These are phyloP conservation scores for Alternaria panax DNA, from an alignment of 2,329 filamentous ascomycete species.

Conservation along the genomic window DNA sequence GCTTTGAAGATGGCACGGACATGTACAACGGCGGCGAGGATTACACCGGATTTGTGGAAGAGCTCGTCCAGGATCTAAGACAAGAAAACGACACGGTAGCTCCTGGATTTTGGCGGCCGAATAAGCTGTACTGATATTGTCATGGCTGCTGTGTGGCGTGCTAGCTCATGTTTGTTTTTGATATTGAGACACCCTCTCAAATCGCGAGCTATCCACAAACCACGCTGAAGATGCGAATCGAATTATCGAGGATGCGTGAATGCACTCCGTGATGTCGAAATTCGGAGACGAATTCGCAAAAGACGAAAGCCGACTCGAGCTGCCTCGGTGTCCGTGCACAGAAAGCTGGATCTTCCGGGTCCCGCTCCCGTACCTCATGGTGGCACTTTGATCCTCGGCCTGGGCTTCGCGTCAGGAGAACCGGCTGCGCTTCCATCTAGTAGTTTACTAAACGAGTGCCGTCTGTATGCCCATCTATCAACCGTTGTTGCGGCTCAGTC, in stretches of 20 bases:
- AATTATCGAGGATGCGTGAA: background rate
- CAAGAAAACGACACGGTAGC: conserved; percentile 26
- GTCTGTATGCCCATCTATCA: conserved; percentile 36
- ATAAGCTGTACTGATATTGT: conserved; percentile 53
- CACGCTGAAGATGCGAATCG: background rate
- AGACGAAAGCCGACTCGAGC: background rate
- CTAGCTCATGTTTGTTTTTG: background rate
- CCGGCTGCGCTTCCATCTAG: conserved; percentile 27
- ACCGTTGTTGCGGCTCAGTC: conserved; percentile 33
- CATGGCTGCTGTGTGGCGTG: background rate
- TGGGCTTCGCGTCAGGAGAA: conserved; percentile 22
- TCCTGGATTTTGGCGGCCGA: conserved; percentile 54
- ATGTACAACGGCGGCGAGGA: background rate
- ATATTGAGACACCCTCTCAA: background rate
- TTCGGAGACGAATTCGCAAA: background rate
- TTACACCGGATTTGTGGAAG: background rate
- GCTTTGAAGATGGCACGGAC: background rate
- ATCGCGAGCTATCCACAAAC: background rate
- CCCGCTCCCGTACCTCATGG: conserved; percentile 8
- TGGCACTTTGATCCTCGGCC: conserved; percentile 37
- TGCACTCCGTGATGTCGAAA: background rate
- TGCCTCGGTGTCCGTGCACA: conserved; percentile 20
- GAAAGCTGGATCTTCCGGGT: conserved; percentile 8
- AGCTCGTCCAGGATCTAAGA: conserved; percentile 4
- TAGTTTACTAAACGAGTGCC: conserved; percentile 19